Evolutionary conservation across 257 asterid genomes (phyloP), one percentile per base, ranked within the genome.

Genomic region (Solanum bukasovii): DNA sequence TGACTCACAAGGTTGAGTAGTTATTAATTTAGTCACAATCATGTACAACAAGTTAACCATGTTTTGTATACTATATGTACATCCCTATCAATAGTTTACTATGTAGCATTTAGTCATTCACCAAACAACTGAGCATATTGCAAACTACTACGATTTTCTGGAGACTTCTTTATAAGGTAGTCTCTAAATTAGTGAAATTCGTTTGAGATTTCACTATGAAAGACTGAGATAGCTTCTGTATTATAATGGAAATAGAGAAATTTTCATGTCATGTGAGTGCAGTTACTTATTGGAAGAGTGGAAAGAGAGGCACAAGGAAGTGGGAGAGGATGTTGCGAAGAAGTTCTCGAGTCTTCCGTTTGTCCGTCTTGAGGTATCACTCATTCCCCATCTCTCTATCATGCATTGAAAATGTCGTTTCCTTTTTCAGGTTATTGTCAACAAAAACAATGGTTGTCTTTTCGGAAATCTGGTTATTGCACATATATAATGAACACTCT

Each of bases 211-310:
- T 81, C 18, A 8, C 68, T 29, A 81, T 44, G 40, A 29, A 81
- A 27, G 68, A 81, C 42, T 81, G 1, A 29, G 67, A 81, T 81
- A 8, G 18, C 67, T 49, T 82, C 44, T 49, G 21, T 40, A 82
- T 27, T 46, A 18, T 82, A 49, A 82, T 29, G 85, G 68, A 82
- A 29, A 29, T 33, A 46, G 68, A 82, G 85, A 82, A 82, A 46
- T 31, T 68, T 49, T 86, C 44, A 89, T 74, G 46, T 90, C 87
- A 73, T 90, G 87, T 88, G 88, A 84, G 83, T 83, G 77, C 96
- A 97, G 99, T 81, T 97, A 95, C 93, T 91, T 97, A 90, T 92
- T 89, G 87, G 96, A 95, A 88, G 98, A 97, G 89, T 97, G 99
- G 99, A 93, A 88, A 91, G 96, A 88, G 91, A 92, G 93, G 79